Evolutionary conservation across 768 basidiomycete species (phyloP).

Genomic region (Kwoniella shandongensis): DNA sequence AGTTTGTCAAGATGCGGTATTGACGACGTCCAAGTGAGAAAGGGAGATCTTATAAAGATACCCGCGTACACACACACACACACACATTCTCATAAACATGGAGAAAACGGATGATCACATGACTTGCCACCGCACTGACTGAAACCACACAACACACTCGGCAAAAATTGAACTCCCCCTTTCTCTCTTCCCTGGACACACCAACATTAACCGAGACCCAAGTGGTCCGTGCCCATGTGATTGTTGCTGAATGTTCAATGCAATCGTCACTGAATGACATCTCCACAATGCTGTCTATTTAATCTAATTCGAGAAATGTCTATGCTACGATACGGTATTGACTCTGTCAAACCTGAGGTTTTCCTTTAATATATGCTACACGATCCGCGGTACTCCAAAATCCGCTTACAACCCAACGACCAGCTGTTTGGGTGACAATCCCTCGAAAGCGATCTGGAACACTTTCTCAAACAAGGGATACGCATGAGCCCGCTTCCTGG

Average conservation of each 20-base stretch:
- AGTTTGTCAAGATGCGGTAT: too few relatives aligned
- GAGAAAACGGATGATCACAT: too few relatives aligned
- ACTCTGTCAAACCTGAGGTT: neutral
- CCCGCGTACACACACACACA: too few relatives aligned
- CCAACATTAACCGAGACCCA: too few relatives aligned
- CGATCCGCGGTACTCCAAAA: neutral
- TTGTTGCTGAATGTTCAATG: neutral
- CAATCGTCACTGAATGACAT: neutral
- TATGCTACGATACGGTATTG: neutral
- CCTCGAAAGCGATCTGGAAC: slow-evolving; percentile 51
- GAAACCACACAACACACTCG: too few relatives aligned
- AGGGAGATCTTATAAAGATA: too few relatives aligned
- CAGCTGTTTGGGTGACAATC: slow-evolving; percentile 38
- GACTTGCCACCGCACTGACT: too few relatives aligned
- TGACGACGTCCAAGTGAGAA: too few relatives aligned
- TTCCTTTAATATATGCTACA: slow-evolving; percentile 8
- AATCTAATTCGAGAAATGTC: neutral
- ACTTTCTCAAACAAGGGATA: slow-evolving; percentile 53
- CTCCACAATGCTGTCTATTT: neutral
- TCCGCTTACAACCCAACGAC: slow-evolving; percentile 36
- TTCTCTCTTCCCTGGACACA: too few relatives aligned
- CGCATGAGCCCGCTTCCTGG: slow-evolving; percentile 48
- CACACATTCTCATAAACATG: too few relatives aligned
- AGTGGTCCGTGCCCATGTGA: too few relatives aligned
- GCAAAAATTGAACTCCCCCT: too few relatives aligned